A percentile compares a stretch with the other conserved stretches of the same genome.
Conservation (phyloP, 2,329 filamentous ascomycete species). For the Fusarium euwallaceae region DNA sequence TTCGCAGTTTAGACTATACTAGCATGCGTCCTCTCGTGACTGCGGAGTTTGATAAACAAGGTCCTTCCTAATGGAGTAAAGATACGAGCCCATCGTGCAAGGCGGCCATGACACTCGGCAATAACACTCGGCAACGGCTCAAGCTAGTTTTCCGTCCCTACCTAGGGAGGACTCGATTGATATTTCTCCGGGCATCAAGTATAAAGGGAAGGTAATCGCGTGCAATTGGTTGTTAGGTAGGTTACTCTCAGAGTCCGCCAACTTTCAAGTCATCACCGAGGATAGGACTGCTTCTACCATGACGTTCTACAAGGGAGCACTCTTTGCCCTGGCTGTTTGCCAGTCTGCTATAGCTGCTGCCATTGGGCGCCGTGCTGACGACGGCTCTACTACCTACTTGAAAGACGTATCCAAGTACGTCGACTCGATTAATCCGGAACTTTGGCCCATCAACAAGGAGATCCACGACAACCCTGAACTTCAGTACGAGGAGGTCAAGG, state of each 20-base stretch:
- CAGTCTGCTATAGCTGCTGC: background rate
- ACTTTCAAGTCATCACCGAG: background rate
- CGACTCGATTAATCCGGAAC: background rate
- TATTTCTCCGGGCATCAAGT: background rate
- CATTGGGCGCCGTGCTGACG: background rate
- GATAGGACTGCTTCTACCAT: background rate
- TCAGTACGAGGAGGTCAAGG: constrained; percentile 55
- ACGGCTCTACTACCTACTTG: background rate
- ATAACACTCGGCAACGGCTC: background rate
- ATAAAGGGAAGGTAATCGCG: background rate
- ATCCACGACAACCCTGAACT: constrained; percentile 60
- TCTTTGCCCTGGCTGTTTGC: background rate
- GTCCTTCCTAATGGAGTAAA: background rate
- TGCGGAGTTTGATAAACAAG: background rate
- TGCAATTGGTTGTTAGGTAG: background rate
- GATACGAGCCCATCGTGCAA: background rate
- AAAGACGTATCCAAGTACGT: background rate
- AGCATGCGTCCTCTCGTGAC: background rate
- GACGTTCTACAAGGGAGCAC: background rate
- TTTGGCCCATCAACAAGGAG: constrained; percentile 49
- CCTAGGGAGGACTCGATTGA: background rate
- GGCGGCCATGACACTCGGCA: background rate
- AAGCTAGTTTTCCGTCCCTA: background rate
- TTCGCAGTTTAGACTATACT: background rate
- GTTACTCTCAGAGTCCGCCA: background rate